Base-by-base conservation (phyloP, 2,329 filamentous ascomycete genomes). In the Uncinocarpus reesii region DNA sequence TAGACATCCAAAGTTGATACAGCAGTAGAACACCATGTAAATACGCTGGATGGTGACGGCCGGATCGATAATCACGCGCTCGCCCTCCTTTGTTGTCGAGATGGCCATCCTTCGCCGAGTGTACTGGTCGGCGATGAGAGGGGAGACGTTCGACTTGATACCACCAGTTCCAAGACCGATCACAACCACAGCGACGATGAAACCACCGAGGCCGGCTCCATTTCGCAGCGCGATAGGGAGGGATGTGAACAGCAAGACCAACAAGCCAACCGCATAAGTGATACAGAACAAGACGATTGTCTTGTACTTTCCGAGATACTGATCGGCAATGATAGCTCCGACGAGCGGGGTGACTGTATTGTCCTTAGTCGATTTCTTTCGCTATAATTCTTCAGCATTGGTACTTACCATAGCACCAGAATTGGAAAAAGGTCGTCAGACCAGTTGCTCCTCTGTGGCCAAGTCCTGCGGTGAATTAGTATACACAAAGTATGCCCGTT, bases 1-100 rank as follows among this genome's bases (percentile, higher is more conserved):
- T 6, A 87, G 69, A 1, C 79, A 77, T 16, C 83, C 83, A 10
- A 86, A 54, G 63, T 86, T 86, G 59, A 86, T 84, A 65, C 78
- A 81, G 62, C 75, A 71, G 66, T 85, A 85, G 68, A 84, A 85
- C 59, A 84, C 75, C 78, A 79, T 83, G 70, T 83, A 85, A 52
- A 85, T 78, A 41, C 79, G 73, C 57, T 81, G 77, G 52, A 80
- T 75, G 1, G 81, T 85, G 46, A 83, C 69, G 28, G 76, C 71
- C 0, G 80, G 80, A 55, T 84, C 80, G 20, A 83, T 75, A 53
- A 85, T 73, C 47, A 84, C 78, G 10, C 70, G 67, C 59, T 75
- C 67, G 18, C 73, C 74, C 43, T 67, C 67, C 54, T 66, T 63
- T 28, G 60, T 60, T 13, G 65, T 67, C 48, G 61, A 58, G 18